phyloP scores from a whole-genome alignment of 805 yeast genomes.

The Groenewaldozyma salmanticensis region DNA sequence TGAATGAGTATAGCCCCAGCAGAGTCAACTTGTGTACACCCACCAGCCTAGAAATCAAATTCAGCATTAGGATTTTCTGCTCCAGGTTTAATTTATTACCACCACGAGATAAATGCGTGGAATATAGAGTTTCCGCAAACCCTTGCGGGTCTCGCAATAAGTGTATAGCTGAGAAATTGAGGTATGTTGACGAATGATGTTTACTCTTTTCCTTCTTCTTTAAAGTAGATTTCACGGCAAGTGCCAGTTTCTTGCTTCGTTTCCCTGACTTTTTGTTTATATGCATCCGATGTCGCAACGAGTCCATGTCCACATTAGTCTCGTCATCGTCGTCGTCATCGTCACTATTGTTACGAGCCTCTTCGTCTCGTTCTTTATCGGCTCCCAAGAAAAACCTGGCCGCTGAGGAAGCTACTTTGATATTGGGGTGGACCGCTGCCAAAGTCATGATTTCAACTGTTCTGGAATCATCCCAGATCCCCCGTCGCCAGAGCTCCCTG shows the following conservation, averaged over 20 bases:
- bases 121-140: slow-evolving; percentile 79
- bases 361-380: slow-evolving; percentile 85
- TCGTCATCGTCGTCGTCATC: slow-evolving; percentile 42
- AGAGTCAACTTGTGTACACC: slow-evolving; percentile 93
- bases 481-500: slow-evolving; percentile 94
- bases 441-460: slow-evolving; percentile 97
- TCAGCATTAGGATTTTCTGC: slow-evolving; percentile 82
- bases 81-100: slow-evolving; percentile 69
- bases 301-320: slow-evolving; percentile 46
- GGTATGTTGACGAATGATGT: slow-evolving; percentile 51
- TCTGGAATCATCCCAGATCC: slow-evolving; percentile 95
- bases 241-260: slow-evolving; percentile 70
- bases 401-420: slow-evolving; percentile 82
- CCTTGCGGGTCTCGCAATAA: slow-evolving; percentile 95
- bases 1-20: slow-evolving; percentile 79
- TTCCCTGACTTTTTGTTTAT: slow-evolving; percentile 76
- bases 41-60: slow-evolving; percentile 74
- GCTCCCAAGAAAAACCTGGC: slow-evolving; percentile 89
- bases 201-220: slow-evolving; percentile 42
- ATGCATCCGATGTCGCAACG: slow-evolving; percentile 69
- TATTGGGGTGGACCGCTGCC: slow-evolving; percentile 82
- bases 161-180: slow-evolving; percentile 93
- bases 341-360: slow-evolving; percentile 59
- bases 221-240: slow-evolving; percentile 59
- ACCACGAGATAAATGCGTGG: slow-evolving; percentile 58